phyloP scores from a whole-genome alignment of 2,329 filamentous ascomycete genomes.

The Teratosphaeria viscida region DNA sequence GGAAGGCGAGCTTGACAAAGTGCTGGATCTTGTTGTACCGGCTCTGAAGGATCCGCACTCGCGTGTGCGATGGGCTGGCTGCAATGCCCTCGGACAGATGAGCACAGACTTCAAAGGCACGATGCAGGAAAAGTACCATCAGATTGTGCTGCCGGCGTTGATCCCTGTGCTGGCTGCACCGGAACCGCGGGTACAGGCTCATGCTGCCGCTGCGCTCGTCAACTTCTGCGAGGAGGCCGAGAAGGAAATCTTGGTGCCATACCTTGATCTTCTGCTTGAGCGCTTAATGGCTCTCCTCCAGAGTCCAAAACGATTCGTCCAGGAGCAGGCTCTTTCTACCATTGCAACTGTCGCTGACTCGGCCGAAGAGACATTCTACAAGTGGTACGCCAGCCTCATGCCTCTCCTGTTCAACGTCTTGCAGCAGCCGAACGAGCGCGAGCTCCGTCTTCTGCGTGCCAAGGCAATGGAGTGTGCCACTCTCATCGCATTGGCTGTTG shows the following conservation, averaged over 20 bases:
- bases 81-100: constrained; percentile 98
- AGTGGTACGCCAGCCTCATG: constrained; percentile 95
- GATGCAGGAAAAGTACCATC: constrained; percentile 95
- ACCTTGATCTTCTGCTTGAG: constrained; percentile 76
- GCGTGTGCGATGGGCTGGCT: constrained; percentile 91
- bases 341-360: constrained; percentile 99
- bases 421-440: constrained; percentile 82
- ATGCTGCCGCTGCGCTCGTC: constrained; percentile 92
- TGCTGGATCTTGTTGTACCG: constrained; percentile 88
- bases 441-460: constrained; percentile 78
- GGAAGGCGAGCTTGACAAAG: constrained; percentile 87
- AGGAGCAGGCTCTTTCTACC: constrained; percentile 93
- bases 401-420: constrained; percentile 84
- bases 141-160: constrained; percentile 76
- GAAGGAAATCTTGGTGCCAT: constrained; percentile 81
- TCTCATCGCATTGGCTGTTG: constrained; percentile 86
- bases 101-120: constrained; percentile 97
- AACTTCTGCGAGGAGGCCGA: constrained; percentile 99
- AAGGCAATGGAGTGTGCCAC: constrained; percentile 99
- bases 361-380: constrained; percentile 84
- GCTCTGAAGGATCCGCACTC: constrained; percentile 82
- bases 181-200: constrained; percentile 89
- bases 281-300: constrained; percentile 80
- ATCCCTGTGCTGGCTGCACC: constrained; percentile 84
- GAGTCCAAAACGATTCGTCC: constrained; percentile 88